Percentiles rank a stretch among this genome's conserved stretches.
These are phyloP conservation scores for Penicillium bovifimosum DNA, from an alignment of 495 filamentous ascomycete genomes.

Conservation along the genomic window DNA sequence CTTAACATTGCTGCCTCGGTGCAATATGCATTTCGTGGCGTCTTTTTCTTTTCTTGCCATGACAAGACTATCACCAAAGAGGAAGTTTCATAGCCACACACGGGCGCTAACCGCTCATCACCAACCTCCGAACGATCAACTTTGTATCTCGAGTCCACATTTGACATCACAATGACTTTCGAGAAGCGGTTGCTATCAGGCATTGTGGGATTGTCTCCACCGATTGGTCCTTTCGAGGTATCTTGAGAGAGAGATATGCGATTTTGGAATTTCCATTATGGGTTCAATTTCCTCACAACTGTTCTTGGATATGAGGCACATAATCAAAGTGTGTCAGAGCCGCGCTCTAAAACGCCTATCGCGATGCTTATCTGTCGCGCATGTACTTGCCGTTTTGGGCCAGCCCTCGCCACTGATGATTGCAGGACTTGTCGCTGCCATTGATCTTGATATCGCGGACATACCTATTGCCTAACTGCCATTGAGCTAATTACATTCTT, in stretches of 20 bases:
- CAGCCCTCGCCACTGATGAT: constrained; percentile 14
- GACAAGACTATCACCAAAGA: not conserved
- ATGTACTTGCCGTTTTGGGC: constrained; percentile 20
- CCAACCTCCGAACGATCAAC: no score
- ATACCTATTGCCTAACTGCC: not conserved
- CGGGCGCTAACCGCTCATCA: no score
- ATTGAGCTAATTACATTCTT: no score
- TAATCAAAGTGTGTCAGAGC: not conserved
- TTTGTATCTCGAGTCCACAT: not conserved
- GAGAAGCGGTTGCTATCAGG: not conserved
- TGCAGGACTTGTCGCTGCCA: not conserved
- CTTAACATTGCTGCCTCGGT: not conserved
- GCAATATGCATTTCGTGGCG: constrained; percentile 5
- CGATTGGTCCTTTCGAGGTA: not conserved
- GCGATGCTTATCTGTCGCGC: constrained; percentile 16
- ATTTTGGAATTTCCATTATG: not conserved
- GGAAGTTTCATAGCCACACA: not conserved
- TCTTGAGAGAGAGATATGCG: not conserved
- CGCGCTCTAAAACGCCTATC: constrained; percentile 12
- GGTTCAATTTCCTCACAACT: not conserved
- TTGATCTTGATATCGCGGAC: not conserved
- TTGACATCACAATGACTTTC: not conserved
- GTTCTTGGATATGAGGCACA: not conserved
- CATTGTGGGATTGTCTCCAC: not conserved
- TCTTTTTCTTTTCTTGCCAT: constrained; percentile 2